phyloP scores from a whole-genome alignment of 345 rosid genomes.

The Noccaea caerulescens region DNA sequence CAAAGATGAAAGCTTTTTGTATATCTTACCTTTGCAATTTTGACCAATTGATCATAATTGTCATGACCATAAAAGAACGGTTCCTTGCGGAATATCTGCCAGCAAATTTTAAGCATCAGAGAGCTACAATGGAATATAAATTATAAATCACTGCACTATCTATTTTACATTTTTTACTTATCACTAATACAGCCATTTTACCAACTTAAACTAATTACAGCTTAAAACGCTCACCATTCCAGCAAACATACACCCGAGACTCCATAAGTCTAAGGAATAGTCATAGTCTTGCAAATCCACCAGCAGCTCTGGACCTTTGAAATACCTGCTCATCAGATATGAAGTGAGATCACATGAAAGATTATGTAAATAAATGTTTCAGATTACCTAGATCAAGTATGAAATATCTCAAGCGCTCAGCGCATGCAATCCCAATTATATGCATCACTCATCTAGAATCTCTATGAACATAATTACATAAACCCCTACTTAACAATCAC shows the following conservation, averaged over 20 bases:
- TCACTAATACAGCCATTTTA: neutral
- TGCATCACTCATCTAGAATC: neutral
- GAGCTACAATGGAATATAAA: conserved; percentile 14
- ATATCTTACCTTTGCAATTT: conserved; percentile 83
- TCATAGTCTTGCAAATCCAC: conserved; percentile 98
- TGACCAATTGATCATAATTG: conserved; percentile 95
- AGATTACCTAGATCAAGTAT: neutral
- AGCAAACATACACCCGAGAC: conserved; percentile 99
- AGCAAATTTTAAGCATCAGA: conserved; percentile 46
- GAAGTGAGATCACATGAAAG: neutral
- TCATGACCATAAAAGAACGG: conserved; percentile 99
- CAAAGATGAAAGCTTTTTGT: conserved; percentile 8
- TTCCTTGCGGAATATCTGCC: conserved; percentile 96
- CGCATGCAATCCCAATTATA: neutral
- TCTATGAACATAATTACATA: neutral
- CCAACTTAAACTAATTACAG: conserved; percentile 14
- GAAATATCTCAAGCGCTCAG: neutral
- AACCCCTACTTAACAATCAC: neutral
- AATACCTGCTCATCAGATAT: conserved; percentile 68
- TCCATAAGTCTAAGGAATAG: conserved; percentile 97
- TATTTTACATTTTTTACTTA: neutral
- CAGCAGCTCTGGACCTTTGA: conserved; percentile 98
- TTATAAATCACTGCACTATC: neutral
- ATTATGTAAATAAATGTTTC: neutral
- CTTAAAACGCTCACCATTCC: conserved; percentile 75